Base-by-base conservation (phyloP, 2,329 filamentous ascomycete genomes). In the Penicillium sp. region DNA sequence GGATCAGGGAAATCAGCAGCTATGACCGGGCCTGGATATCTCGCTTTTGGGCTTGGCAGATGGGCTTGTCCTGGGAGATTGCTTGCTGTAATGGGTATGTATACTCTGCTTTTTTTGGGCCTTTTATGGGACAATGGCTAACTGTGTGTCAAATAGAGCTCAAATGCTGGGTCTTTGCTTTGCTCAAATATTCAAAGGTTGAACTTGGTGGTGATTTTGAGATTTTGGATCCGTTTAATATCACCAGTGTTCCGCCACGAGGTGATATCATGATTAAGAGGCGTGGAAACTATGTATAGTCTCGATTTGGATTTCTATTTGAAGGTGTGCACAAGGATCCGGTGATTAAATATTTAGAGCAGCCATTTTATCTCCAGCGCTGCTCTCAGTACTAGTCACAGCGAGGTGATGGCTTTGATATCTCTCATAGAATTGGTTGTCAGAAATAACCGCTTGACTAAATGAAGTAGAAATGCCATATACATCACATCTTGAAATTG, bases 61-160 rank as follows among this genome's bases (percentile, higher is more conserved):
- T 46, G 44, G 44, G 44, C 44, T 29, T 46, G 44, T n/a, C 44
- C 44, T 4, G 44, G 44, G 5, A 23, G 44, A 9, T 15, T 31
- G 15, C 35, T 46, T 7, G 44, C 44, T 31, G 44, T 46, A 4
- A 39, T 20, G 33, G 44, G 44, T 46, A 40, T 38, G 35, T 4
- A 37, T 9, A 2, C 32, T 3, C 9, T 37, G 3, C n/a, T n/a
- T 25, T 8, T n/a, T 15, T 29, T 5, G 10, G 10, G 1, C 10
- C 25, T 25, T 3, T 25, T 25, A 8, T 7, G 35, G 2, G 25
- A 7, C 25, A 24, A 13, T 39, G 20, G 13, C 24, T 40, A 27
- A 25, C 12, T 15, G 13, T 0, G 20, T 35, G 32, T 3, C 28
- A 12, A 12, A 37, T 18, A 44, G 42, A 44, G 7, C 28, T 44